Conservation (phyloP, 441 rosid genomes). For the Mallotus repandus region DNA sequence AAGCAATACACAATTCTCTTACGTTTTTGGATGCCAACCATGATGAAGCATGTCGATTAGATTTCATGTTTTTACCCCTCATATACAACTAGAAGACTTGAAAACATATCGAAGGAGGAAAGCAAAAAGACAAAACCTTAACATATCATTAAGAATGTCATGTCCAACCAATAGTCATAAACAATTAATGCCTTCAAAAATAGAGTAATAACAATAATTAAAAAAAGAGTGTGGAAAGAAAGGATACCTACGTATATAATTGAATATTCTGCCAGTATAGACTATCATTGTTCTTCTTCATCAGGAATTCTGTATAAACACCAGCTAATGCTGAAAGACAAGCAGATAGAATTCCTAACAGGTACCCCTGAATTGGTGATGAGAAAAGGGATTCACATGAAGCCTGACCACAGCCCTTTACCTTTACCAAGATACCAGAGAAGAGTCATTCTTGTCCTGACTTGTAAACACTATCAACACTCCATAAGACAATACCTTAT, state of each 20-base stretch:
- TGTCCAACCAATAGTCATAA: too few species aligned
- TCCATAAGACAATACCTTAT: too few species aligned
- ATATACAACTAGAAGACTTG: background rate
- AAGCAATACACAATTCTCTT: background rate
- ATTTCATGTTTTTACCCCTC: background rate
- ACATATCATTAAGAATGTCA: too few species aligned
- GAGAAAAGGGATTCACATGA: slow-evolving; percentile 74
- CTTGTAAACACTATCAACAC: too few species aligned
- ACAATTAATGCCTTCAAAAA: too few species aligned
- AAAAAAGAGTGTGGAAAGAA: slow-evolving; percentile 10
- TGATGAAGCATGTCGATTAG: background rate
- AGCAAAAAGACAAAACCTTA: too few species aligned
- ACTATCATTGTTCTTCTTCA: slow-evolving; percentile 83
- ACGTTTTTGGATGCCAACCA: background rate
- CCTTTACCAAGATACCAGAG: slow-evolving; percentile 16
- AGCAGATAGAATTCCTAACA: slow-evolving; percentile 70
- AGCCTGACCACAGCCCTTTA: slow-evolving; percentile 35
- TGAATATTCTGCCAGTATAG: slow-evolving; percentile 89
- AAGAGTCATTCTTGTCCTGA: too few species aligned
- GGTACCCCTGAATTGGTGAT: slow-evolving; percentile 73
- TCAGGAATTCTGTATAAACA: slow-evolving; percentile 75
- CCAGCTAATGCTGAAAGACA: slow-evolving; percentile 82
- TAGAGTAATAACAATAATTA: background rate
- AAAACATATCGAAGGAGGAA: too few species aligned
- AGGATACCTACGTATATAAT: slow-evolving; percentile 74